Percentiles rank a stretch among this genome's conserved stretches.
Conservation (phyloP, 73 alveolate species). For the Uronychia setigera region DNA sequence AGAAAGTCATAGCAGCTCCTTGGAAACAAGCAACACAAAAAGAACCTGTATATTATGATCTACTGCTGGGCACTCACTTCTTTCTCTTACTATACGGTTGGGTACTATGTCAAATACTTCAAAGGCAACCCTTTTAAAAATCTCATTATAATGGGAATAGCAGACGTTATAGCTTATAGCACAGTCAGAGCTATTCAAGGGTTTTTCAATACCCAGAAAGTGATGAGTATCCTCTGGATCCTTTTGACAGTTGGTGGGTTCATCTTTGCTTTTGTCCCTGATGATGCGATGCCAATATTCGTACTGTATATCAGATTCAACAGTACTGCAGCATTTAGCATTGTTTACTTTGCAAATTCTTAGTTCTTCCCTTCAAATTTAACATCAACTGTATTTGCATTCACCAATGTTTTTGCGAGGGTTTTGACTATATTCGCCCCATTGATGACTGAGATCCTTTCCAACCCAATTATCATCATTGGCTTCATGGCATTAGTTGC, state of each 20-base stretch:
- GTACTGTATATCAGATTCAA: conserved; percentile 7
- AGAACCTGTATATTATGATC: conserved; percentile 32
- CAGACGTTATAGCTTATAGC: conserved; percentile 10
- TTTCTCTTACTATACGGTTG: conserved; percentile 40
- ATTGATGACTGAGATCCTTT: conserved; percentile 12
- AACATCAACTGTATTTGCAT: conserved; percentile 22
- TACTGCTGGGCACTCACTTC: conserved; percentile 40
- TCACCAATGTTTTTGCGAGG: conserved; percentile 12
- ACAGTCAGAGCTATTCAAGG: neutral
- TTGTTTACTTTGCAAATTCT: conserved; percentile 10
- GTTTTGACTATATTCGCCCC: conserved; percentile 14
- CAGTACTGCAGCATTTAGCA: conserved; percentile 3
- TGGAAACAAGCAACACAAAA: too few species aligned
- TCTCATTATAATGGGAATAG: conserved; percentile 34
- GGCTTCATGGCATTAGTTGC: neutral
- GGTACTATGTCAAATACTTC: conserved; percentile 49
- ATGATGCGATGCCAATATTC: conserved; percentile 5
- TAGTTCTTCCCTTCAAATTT: conserved; percentile 15
- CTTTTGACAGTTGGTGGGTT: too few species aligned
- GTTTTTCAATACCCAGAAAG: conserved; percentile 2
- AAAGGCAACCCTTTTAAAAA: conserved; percentile 51
- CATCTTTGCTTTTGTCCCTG: too few species aligned
- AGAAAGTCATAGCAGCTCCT: too few species aligned
- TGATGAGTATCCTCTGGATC: neutral
- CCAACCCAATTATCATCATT: neutral